A percentile compares a stretch with the other conserved stretches of the same genome.
Evolutionary conservation across 768 basidiomycete genomes (phyloP).

Genomic region (Agaricus sinodeliciosus): DNA sequence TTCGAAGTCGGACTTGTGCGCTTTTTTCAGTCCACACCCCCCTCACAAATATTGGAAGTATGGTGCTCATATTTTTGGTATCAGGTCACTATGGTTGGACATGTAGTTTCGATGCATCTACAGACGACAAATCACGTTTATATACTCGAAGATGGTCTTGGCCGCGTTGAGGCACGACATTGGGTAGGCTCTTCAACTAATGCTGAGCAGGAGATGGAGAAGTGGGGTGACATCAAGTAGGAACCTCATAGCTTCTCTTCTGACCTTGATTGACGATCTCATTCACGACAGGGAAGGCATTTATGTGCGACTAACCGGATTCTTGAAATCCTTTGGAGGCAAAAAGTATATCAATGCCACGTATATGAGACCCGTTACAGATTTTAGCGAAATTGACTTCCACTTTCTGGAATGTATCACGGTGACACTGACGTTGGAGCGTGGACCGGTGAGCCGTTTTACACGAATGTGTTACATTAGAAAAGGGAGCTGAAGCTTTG

Average conservation of each 20-base stretch:
- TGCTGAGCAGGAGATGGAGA: conserved; percentile 45
- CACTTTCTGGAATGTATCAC: conserved; percentile 74
- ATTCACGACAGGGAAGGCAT: conserved; percentile 49
- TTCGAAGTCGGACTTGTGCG: conserved; percentile 73
- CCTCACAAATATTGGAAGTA: not conserved
- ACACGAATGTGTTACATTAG: not conserved
- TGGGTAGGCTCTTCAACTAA: conserved; percentile 63
- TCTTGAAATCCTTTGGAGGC: conserved; percentile 72
- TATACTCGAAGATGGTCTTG: conserved; percentile 82
- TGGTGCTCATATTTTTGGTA: not conserved
- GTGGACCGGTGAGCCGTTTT: conserved; percentile 48
- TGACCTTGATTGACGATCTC: not conserved
- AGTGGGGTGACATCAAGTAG: conserved; percentile 42
- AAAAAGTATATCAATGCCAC: conserved; percentile 80
- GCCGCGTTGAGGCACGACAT: conserved; percentile 65
- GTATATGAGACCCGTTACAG: conserved; percentile 61
- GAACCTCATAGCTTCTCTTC: conserved; percentile 6
- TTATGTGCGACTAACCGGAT: conserved; percentile 78
- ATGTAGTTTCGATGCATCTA: conserved; percentile 58
- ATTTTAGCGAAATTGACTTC: conserved; percentile 75
- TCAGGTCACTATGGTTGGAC: conserved; percentile 25
- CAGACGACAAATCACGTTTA: conserved; percentile 82
- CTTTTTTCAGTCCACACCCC: not conserved
- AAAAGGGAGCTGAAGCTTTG: not conserved
- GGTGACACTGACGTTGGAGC: conserved; percentile 57